Evolutionary conservation across 805 yeast genomes (phyloP).

Genomic region (Kazachstania africana): DNA sequence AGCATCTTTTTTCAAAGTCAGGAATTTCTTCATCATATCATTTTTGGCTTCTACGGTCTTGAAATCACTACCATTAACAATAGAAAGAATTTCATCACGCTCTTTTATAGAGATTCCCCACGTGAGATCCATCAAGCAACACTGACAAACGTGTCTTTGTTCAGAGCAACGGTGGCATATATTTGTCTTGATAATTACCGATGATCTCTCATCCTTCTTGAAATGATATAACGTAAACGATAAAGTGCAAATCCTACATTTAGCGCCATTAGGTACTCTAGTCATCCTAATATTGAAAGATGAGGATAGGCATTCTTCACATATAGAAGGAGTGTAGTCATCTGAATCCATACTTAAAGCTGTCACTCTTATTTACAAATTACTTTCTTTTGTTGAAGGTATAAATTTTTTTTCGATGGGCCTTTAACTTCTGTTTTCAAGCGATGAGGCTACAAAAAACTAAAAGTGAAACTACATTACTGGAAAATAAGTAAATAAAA

Average conservation of each 20-base stretch:
- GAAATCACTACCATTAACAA: conserved; percentile 42
- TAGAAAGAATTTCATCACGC: conserved; percentile 67
- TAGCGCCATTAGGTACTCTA: conserved; percentile 59
- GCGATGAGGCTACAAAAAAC: too few species aligned
- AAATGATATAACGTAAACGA: conserved; percentile 69
- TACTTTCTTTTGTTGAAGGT: too few species aligned
- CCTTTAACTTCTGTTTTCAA: too few species aligned
- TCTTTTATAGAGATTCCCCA: conserved; percentile 71
- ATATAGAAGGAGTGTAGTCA: conserved; percentile 28
- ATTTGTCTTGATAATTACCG: conserved; percentile 43
- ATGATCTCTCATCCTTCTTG: conserved; percentile 29
- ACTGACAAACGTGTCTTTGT: conserved; percentile 74
- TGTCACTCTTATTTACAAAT: too few species aligned
- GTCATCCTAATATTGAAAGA: conserved; percentile 39
- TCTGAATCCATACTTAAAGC: too few species aligned
- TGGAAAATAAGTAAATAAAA: too few species aligned
- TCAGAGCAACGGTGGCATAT: conserved; percentile 75
- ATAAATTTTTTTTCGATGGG: too few species aligned
- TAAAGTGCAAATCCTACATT: conserved; percentile 75
- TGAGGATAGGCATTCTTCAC: conserved; percentile 60
- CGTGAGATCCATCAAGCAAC: conserved; percentile 72
- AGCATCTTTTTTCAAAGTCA: conserved; percentile 36
- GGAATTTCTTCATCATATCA: conserved; percentile 42
- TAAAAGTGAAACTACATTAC: too few species aligned
- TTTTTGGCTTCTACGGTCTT: conserved; percentile 35